Evolutionary conservation across 139 green algal genomes (phyloP), one percentile per base, ranked within the genome.

Genomic region (Chlamydomonas sp.): DNA sequence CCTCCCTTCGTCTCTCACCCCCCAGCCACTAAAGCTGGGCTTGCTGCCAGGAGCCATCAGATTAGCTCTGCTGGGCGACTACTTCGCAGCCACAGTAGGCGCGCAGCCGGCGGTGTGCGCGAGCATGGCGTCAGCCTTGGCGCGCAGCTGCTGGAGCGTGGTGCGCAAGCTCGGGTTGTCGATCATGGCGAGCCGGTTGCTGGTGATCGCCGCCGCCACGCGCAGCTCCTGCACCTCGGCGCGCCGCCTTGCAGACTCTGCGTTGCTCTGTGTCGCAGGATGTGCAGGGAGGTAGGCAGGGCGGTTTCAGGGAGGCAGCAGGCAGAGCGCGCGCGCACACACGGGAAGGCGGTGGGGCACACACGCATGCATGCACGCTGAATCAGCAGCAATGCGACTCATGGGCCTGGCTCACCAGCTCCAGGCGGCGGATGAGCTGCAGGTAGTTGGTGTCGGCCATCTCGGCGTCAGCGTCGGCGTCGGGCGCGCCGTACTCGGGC

Each of bases 151-250:
- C 20, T 13, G 37, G 28, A 83, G 37, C 13, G 70, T 76, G 66
- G 75, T 67, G n/a, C 71, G 64, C 33, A 81, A 60, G 6, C 76
- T 58, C 22, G 79, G 79, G 49, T 76, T 84, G 48, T 84, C 69
- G 37, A 81, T 49, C 16, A 75, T 64, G 38, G 71, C 63, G 38
- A 84, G 39, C 1, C 75, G 63, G 69, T 81, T 84, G 69, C 61
- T 74, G 26, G 48, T 26, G 26, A 84, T 71, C 34, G 72, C 72
- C 3, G 57, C 50, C 5, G 38, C 13, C 20, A 81, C 68, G 6
- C 74, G 77, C 36, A 73, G 66, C 57, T 81, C 68, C 68, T 81
- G 34, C 30, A 72, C 60, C 26, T 71, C 29, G 13, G 79, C 68
- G 22, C 57, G 48, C 75, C 81, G 73, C 29, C 67, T 26, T 50